Evolutionary conservation across 1,284 basidiomycete genomes (phyloP).

Genomic region (Lentinula novae-zelandiae): DNA sequence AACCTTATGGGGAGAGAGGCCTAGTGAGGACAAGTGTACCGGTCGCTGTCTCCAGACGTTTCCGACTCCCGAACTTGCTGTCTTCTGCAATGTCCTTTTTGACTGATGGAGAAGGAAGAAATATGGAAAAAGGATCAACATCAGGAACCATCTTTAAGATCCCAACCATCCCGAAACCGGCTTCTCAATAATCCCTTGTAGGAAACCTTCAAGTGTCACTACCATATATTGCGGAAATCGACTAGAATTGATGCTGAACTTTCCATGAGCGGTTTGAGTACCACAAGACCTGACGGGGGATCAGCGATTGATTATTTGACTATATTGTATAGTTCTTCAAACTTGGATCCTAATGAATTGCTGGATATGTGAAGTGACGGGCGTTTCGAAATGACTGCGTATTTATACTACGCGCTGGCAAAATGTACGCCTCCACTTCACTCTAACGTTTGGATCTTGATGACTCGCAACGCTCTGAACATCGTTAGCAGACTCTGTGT

Average conservation of each 20-base stretch:
- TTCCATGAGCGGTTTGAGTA: neutral
- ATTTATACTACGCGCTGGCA: neutral
- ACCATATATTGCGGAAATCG: neutral
- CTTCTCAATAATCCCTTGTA: neutral
- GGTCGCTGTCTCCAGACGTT: neutral
- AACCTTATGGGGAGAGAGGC: neutral
- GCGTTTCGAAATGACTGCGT: neutral
- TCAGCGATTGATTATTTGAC: neutral
- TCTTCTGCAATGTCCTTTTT: neutral
- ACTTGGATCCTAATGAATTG: neutral
- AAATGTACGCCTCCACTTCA: too few relatives aligned
- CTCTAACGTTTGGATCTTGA: neutral
- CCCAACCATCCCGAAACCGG: neutral
- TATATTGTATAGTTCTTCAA: neutral
- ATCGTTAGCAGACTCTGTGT: neutral
- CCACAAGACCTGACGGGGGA: neutral
- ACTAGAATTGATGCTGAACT: neutral
- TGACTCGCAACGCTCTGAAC: neutral
- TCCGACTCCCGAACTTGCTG: neutral
- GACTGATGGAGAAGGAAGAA: neutral
- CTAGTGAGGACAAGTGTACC: neutral
- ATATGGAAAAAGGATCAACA: neutral
- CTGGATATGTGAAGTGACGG: neutral
- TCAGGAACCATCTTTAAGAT: neutral
- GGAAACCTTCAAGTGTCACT: neutral